Conservation (phyloP, 129 eudicot genomes). For the Deinandra increscens region DNA sequence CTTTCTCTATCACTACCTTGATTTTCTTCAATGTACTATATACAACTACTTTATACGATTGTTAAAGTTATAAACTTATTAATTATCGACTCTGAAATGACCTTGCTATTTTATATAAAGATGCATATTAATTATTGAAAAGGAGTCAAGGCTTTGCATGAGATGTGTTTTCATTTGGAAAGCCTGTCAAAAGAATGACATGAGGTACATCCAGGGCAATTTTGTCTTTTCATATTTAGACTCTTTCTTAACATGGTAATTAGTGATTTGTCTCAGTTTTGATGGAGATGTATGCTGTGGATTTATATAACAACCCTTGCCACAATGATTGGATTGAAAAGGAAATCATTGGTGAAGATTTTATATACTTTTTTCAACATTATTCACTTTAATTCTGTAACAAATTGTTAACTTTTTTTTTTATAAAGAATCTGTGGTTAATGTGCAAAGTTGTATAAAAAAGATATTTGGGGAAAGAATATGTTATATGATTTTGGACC, state of each 20-base stretch:
- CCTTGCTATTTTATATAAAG: too few relatives aligned
- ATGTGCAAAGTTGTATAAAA: too few relatives aligned
- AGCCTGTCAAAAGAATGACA: slow-evolving; percentile 9
- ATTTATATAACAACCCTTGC: slow-evolving; percentile 18
- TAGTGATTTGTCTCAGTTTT: slow-evolving; percentile 32
- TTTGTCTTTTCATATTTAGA: slow-evolving; percentile 27
- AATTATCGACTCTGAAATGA: too few relatives aligned
- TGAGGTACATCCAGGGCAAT: slow-evolving; percentile 29
- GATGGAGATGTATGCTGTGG: slow-evolving; percentile 30
- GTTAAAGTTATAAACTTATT: too few relatives aligned
- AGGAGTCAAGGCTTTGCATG: slow-evolving; percentile 24
- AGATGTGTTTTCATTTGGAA: background rate
- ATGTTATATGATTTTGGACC: too few relatives aligned
- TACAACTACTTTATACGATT: too few relatives aligned
- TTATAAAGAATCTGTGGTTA: too few relatives aligned
- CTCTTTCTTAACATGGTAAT: slow-evolving; percentile 32
- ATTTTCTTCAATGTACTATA: too few relatives aligned
- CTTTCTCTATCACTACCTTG: too few relatives aligned
- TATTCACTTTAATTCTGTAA: too few relatives aligned
- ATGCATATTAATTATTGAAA: background rate
- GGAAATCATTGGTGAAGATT: background rate
- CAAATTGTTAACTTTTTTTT: too few relatives aligned
- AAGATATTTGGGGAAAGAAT: too few relatives aligned
- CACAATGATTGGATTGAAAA: slow-evolving; percentile 28
- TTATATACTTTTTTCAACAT: background rate